phyloP scores from a whole-genome alignment of 1,284 basidiomycete genomes.

The Apiotrichum sp. region DNA sequence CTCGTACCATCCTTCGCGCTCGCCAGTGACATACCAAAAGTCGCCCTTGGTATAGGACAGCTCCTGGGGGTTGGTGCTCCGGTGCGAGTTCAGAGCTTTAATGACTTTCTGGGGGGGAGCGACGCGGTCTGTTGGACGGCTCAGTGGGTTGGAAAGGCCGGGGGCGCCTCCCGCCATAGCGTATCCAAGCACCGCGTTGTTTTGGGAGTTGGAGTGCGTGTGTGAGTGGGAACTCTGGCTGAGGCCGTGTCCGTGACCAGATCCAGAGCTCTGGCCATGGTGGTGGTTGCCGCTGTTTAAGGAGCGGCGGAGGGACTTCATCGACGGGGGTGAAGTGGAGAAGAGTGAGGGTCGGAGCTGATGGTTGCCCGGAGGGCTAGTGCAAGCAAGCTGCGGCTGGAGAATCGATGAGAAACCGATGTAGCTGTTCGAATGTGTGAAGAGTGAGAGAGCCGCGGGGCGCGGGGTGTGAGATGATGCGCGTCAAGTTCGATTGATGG shows the following conservation, averaged over 20 bases:
- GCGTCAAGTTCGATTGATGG: too few relatives aligned
- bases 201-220: conserved; percentile 6
- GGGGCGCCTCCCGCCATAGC: conserved; percentile 10
- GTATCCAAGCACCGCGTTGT: conserved; percentile 38
- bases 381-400: too few relatives aligned
- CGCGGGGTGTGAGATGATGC: too few relatives aligned
- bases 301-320: conserved; percentile 83
- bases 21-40: conserved; percentile 91
- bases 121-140: conserved; percentile 62
- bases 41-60: conserved; percentile 90
- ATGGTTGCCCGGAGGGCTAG: too few relatives aligned
- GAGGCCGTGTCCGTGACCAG: not conserved
- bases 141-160: conserved; percentile 53
- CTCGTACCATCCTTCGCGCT: conserved; percentile 66
- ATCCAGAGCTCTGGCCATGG: conserved; percentile 10
- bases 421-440: too few relatives aligned
- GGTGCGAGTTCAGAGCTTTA: conserved; percentile 67
- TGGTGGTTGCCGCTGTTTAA: conserved; percentile 56
- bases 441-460: too few relatives aligned
- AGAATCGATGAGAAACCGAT: not conserved
- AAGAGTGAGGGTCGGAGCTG: not conserved
- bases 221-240: not conserved
- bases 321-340: conserved; percentile 35
- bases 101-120: conserved; percentile 93
- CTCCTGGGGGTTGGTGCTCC: conserved; percentile 71